Evolutionary conservation across 225 moss, liverwort and hornwort genomes (phyloP).

Genomic region (Pseudoscleropodium purum): DNA sequence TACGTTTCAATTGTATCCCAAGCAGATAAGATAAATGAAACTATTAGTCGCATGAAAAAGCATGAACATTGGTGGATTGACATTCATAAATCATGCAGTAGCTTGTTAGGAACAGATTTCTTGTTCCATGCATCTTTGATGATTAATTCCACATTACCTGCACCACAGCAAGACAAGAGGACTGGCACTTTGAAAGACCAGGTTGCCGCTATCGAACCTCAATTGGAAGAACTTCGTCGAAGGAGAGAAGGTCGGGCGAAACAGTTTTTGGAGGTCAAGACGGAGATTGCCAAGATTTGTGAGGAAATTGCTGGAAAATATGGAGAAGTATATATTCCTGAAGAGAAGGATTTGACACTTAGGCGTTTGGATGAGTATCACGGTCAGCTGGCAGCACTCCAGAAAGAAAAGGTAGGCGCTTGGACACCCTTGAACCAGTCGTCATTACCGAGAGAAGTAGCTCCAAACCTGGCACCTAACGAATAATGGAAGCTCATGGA

Average conservation of each 20-base stretch:
- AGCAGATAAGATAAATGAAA: not conserved
- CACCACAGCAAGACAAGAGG: conserved; percentile 46
- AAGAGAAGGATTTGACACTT: conserved; percentile 63
- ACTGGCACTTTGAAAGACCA: conserved; percentile 78
- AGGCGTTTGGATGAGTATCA: conserved; percentile 87
- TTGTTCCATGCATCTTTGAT: not conserved
- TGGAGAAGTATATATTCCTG: conserved; percentile 21
- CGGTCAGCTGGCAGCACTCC: conserved; percentile 72
- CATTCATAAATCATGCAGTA: not conserved
- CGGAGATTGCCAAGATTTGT: conserved; percentile 32
- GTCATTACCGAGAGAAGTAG: not conserved
- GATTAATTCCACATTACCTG: not conserved
- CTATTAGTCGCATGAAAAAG: not conserved
- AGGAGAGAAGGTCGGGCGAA: conserved; percentile 34
- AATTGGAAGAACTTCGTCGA: conserved; percentile 40
- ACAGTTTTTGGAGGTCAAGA: conserved; percentile 45
- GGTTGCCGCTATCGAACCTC: conserved; percentile 58
- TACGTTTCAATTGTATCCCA: not conserved
- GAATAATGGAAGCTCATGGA: not conserved
- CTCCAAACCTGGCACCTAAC: not conserved
- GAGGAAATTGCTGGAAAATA: conserved; percentile 38
- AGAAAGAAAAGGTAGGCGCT: conserved; percentile 74
- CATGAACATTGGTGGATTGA: not conserved
- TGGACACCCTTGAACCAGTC: not conserved
- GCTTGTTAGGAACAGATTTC: not conserved